Evolutionary conservation across 2,329 filamentous ascomycete genomes (phyloP).

Genomic region (Colletotrichum sp.): DNA sequence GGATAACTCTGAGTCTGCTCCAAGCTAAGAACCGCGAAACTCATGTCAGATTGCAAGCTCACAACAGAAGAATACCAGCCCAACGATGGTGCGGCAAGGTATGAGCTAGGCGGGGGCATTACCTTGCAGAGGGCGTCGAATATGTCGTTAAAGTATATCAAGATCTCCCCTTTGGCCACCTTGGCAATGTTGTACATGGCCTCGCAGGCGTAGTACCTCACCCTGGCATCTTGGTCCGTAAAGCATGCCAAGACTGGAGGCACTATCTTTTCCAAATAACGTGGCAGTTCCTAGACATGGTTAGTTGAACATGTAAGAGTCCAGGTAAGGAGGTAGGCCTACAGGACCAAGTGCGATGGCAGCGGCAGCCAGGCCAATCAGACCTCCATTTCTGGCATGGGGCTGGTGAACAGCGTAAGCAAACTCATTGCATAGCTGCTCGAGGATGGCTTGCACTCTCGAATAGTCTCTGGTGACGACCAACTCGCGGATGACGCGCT

Average conservation of each 20-base stretch:
- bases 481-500: constrained; percentile 87
- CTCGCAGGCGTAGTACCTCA: constrained; percentile 98
- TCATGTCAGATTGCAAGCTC: neutral
- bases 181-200: constrained; percentile 99
- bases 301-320: neutral
- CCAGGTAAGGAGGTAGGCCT: constrained; percentile 42
- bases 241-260: constrained; percentile 97
- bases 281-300: constrained; percentile 77
- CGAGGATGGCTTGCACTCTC: constrained; percentile 84
- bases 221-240: constrained; percentile 95
- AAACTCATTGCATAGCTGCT: constrained; percentile 97
- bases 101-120: constrained; percentile 19
- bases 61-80: neutral
- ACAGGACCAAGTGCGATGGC: constrained; percentile 94
- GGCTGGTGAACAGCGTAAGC: constrained; percentile 97
- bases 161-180: constrained; percentile 95
- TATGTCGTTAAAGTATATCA: constrained; percentile 97
- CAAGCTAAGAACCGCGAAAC: constrained; percentile 63
- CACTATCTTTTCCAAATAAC: constrained; percentile 91
- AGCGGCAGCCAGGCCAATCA: constrained; percentile 94
- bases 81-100: neutral
- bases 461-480: constrained; percentile 78
- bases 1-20: constrained; percentile 93
- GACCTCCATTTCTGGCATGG: constrained; percentile 92
- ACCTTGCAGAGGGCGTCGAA: constrained; percentile 98